phyloP scores from a whole-genome alignment of 306 rosid species.

The Fragaria nilgerrensis region DNA sequence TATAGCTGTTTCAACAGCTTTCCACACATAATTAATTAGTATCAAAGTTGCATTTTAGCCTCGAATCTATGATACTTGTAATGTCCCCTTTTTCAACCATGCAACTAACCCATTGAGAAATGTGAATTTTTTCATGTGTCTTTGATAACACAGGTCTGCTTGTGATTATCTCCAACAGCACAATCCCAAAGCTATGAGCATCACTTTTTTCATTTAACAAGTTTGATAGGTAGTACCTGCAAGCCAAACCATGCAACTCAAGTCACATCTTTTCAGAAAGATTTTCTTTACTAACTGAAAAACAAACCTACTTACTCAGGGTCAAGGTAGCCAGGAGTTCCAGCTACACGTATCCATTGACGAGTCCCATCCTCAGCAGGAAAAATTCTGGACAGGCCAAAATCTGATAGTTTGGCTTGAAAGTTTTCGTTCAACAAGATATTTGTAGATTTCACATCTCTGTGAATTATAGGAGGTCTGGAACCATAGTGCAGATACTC shows the following conservation, averaged over 20 bases:
- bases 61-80: not conserved
- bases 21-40: not conserved
- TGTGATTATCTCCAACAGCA: not conserved
- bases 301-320: conserved; percentile 40
- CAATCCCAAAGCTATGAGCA: not conserved
- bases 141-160: not conserved
- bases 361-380: conserved; percentile 39
- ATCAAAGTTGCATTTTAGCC: not conserved
- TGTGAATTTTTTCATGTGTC: not conserved
- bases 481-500: conserved; percentile 61
- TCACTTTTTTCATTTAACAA: not conserved
- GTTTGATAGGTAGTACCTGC: conserved; percentile 24
- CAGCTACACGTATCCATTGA: conserved; percentile 42
- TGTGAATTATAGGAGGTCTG: conserved; percentile 45
- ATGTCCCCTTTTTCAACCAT: not conserved
- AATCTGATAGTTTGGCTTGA: conserved; percentile 54
- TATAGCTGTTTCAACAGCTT: not conserved
- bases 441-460: conserved; percentile 27
- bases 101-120: not conserved
- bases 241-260: not conserved
- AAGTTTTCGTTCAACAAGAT: conserved; percentile 46
- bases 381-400: conserved; percentile 56
- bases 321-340: conserved; percentile 24
- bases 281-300: not conserved
- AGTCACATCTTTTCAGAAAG: not conserved